phyloP scores from a whole-genome alignment of 176 grass and related monocot genomes.

The Zea luxurians region DNA sequence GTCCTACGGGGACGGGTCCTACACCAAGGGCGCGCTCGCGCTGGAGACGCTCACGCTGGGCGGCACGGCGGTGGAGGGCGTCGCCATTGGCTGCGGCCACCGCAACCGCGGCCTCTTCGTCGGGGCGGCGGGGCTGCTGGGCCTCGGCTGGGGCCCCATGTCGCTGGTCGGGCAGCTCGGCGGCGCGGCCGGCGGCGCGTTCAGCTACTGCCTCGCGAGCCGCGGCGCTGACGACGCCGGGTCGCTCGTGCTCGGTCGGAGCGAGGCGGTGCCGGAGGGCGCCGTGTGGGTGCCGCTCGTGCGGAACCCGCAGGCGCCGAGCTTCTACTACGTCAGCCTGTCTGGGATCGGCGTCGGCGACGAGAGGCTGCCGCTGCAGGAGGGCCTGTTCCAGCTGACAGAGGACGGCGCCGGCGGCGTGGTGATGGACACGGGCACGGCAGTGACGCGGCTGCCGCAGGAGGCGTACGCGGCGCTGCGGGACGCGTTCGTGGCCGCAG shows the following conservation, averaged over 20 bases:
- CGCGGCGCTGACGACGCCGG: conserved; percentile 45
- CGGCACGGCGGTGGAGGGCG: conserved; percentile 45
- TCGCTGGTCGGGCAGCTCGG: conserved; percentile 83
- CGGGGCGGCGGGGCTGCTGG: conserved; percentile 63
- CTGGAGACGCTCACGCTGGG: conserved; percentile 82
- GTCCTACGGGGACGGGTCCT: conserved; percentile 79
- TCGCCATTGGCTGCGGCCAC: conserved; percentile 92
- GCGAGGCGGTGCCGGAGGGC: conserved; percentile 68
- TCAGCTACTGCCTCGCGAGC: conserved; percentile 88
- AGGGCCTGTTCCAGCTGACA: conserved; percentile 63
- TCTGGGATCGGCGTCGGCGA: conserved; percentile 71
- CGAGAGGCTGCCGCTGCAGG: conserved; percentile 45
- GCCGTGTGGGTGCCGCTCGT: conserved; percentile 88
- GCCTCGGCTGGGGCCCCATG: conserved; percentile 89
- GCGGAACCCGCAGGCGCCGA: conserved; percentile 65
- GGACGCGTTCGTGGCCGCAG: conserved; percentile 49
- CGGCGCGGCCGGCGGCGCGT: conserved; percentile 66
- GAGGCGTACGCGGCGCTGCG: conserved; percentile 67
- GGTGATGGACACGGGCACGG: conserved; percentile 96
- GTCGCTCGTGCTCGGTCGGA: conserved; percentile 69
- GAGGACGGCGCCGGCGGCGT: conserved; percentile 74
- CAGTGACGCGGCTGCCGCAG: conserved; percentile 58
- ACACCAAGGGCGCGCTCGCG: conserved; percentile 69
- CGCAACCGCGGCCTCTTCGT: conserved; percentile 79
- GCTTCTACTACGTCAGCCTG: conserved; percentile 92